Conservation (phyloP, 306 rosid species). For the Casuarina glauca region DNA sequence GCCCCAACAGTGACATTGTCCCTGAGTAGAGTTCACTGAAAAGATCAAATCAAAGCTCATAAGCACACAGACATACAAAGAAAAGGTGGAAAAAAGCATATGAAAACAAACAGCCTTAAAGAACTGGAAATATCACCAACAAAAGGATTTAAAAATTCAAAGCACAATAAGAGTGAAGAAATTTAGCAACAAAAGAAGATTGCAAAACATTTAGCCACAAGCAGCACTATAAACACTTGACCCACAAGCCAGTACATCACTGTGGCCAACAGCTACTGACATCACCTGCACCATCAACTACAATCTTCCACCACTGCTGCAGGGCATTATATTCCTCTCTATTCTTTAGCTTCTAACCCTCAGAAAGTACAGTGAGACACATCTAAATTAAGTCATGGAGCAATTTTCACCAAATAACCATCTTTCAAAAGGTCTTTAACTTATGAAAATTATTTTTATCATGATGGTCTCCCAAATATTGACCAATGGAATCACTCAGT, state of each 20-base stretch:
- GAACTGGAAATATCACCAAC: neutral
- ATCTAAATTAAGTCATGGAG: neutral
- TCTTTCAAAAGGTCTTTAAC: neutral
- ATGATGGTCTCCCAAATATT: neutral
- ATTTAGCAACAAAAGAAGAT: neutral
- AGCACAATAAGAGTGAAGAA: neutral
- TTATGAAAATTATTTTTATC: neutral
- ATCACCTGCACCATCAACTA: neutral
- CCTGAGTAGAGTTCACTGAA: slow-evolving; percentile 99
- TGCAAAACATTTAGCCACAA: neutral
- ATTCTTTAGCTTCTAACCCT: neutral
- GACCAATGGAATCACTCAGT: neutral
- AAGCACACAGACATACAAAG: slow-evolving; percentile 48
- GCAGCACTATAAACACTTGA: neutral
- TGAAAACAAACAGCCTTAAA: slow-evolving; percentile 4
- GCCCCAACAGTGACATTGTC: slow-evolving; percentile 66
- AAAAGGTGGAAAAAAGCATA: slow-evolving; percentile 9
- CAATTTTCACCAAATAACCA: neutral
- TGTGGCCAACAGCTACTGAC: neutral
- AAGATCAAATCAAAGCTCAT: slow-evolving; percentile 97
- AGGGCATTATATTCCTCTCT: neutral
- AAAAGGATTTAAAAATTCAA: neutral
- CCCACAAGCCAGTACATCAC: neutral
- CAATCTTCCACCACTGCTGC: neutral
- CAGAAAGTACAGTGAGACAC: neutral